phyloP scores from a whole-genome alignment of 2,329 filamentous ascomycete species.

The Tolypocladium cylindrosporum region DNA sequence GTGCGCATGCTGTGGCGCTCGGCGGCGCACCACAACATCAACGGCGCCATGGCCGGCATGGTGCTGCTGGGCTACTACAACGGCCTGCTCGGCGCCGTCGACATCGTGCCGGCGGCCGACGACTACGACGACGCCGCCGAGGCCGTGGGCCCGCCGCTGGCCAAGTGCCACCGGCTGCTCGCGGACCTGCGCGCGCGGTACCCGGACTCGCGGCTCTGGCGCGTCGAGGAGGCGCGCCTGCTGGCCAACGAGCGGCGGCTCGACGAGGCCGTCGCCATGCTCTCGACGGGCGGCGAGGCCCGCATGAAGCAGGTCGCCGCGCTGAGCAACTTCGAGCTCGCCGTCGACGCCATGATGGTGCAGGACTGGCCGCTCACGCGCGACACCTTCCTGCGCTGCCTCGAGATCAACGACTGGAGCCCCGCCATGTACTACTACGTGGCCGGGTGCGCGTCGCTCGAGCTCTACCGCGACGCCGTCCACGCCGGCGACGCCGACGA shows the following conservation, averaged over 20 bases:
- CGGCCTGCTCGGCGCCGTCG: constrained; percentile 72
- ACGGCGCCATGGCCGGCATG: constrained; percentile 81
- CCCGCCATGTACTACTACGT: constrained; percentile 86
- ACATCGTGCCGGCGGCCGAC: constrained; percentile 61
- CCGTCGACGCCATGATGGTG: constrained; percentile 66
- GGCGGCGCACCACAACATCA: constrained; percentile 75
- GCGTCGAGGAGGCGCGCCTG: constrained; percentile 77
- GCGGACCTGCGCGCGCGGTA: constrained; percentile 66
- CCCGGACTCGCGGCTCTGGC: constrained; percentile 76
- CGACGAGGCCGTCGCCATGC: constrained; percentile 54
- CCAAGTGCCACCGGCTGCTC: constrained; percentile 58
- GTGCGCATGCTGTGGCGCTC: constrained; percentile 85
- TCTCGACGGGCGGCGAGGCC: constrained; percentile 49
- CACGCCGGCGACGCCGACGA: constrained; percentile 25
- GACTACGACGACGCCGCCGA: constrained; percentile 46
- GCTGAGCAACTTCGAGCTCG: constrained; percentile 75
- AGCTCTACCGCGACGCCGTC: constrained; percentile 62
- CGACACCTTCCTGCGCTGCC: constrained; percentile 62
- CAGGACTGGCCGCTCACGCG: constrained; percentile 69
- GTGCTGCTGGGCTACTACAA: constrained; percentile 82
- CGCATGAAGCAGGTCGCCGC: constrained; percentile 84
- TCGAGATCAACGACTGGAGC: constrained; percentile 83
- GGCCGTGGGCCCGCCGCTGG: constrained; percentile 61
- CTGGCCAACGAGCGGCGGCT: constrained; percentile 57
- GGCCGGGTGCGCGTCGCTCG: constrained; percentile 66